A percentile compares a stretch with the other conserved stretches of the same genome.
Conservation (phyloP, 176 grass and related monocot species). For the Musa beccarii region DNA sequence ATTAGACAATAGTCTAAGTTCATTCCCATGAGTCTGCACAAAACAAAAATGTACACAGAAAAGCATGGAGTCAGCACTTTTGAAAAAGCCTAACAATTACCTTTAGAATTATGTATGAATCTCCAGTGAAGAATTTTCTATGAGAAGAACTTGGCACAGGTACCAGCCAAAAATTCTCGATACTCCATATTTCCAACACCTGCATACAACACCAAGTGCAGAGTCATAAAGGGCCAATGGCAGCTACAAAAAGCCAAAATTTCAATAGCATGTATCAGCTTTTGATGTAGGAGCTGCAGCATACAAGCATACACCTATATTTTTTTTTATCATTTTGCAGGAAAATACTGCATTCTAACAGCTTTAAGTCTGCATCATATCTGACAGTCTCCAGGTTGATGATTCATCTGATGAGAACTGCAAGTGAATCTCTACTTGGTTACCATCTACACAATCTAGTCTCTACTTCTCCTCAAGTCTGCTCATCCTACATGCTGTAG, state of each 20-base stretch:
- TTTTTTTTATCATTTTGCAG: neutral
- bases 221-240: neutral
- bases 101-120: slow-evolving; percentile 94
- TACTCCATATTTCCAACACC: slow-evolving; percentile 64
- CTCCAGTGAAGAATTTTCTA: slow-evolving; percentile 91
- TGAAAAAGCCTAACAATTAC: slow-evolving; percentile 25
- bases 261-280: neutral
- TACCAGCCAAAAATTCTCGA: slow-evolving; percentile 78
- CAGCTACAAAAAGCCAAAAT: neutral
- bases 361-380: neutral
- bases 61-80: neutral
- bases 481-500: neutral
- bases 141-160: slow-evolving; percentile 39
- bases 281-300: neutral
- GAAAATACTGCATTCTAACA: neutral
- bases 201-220: slow-evolving; percentile 4
- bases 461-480: neutral
- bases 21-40: neutral
- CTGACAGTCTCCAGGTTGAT: neutral
- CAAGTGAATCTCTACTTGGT: neutral
- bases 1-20: neutral
- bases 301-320: neutral
- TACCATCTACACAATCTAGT: neutral
- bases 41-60: neutral
- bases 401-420: neutral